These are phyloP conservation scores for Aureobasidium subglaciale DNA, from an alignment of 2,329 filamentous ascomycete species.

Conservation along the genomic window DNA sequence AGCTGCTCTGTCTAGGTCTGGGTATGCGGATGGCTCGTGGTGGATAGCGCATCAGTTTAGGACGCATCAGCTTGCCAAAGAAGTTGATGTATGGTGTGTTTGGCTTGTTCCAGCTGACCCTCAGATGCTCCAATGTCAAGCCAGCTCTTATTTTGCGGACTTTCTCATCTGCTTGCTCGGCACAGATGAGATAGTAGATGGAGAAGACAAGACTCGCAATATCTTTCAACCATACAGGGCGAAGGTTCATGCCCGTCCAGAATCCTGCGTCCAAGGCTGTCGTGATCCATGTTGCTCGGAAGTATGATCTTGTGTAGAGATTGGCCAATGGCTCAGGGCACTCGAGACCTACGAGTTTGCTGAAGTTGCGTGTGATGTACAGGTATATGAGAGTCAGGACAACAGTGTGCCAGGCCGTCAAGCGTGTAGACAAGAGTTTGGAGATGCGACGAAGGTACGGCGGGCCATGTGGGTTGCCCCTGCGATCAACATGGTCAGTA, in stretches of 20 bases:
- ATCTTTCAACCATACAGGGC: conserved; percentile 71
- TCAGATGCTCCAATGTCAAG: conserved; percentile 82
- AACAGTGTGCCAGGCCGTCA: conserved; percentile 86
- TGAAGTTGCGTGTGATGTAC: conserved; percentile 88
- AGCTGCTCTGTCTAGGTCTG: conserved; percentile 69
- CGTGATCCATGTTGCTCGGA: conserved; percentile 92
- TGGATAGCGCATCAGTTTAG: conserved; percentile 60
- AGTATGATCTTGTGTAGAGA: conserved; percentile 87
- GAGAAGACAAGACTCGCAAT: conserved; percentile 77
- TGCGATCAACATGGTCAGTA: conserved; percentile 33
- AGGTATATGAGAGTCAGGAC: conserved; percentile 84
- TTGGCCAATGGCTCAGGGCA: conserved; percentile 90
- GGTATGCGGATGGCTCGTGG: conserved; percentile 80
- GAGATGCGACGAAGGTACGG: conserved; percentile 66
- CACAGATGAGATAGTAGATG: conserved; percentile 83
- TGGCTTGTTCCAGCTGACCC: conserved; percentile 92
- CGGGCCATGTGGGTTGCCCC: conserved; percentile 84
- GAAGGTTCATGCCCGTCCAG: conserved; percentile 96
- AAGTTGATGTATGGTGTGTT: conserved; percentile 78
- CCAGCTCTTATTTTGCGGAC: conserved; percentile 82
- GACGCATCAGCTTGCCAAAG: conserved; percentile 65
- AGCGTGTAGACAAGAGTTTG: conserved; percentile 56
- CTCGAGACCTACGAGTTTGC: conserved; percentile 82
- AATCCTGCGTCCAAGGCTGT: conserved; percentile 94
- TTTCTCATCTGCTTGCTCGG: conserved; percentile 93